Base-by-base conservation (phyloP, 2,329 filamentous ascomycete species). In the Coniella vitis region DNA sequence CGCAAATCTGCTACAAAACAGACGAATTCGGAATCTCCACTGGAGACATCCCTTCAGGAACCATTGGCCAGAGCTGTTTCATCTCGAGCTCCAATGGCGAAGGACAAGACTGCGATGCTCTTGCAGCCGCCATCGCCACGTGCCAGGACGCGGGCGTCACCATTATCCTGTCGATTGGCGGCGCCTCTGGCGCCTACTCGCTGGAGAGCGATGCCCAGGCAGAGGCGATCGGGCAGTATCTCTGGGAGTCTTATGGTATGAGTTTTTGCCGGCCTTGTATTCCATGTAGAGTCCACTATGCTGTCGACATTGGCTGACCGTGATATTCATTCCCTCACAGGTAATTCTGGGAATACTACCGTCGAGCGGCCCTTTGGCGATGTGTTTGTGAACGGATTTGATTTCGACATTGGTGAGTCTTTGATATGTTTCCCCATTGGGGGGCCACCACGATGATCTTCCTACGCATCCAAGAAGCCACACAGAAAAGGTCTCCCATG, bases 81-180 rank as follows among this genome's bases (percentile, higher is more conserved):
- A 67, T 69, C 48, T 64, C 58, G 49, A 31, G 29, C 12, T 59
- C 54, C 13, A 54, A 59, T 1, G 63, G 66, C 31, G 50, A 65
- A 57, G 61, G 61, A 42, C 60, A 62, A 38, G 58, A 63, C 39
- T 73, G 71, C 45, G 67, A 68, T 10, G 56, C 57, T 36, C 60
- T 74, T 9, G 60, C 64, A 3, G 48, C 62, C 4, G 65, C 69
- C n/a, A 73, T 75, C 47, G 59, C 60, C 4, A 64, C 60, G 8
- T 75, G 72, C 59, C 69, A 72, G 57, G 50, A 51, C 1, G 59
- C 60, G 22, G 69, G 71, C 34, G 64, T 72, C 50, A 73, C 71
- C 56, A 61, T 75, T 20, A 65, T 74, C 47, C 54, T 75, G 7
- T 69, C 71, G 7, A 58, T 75, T 0, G 72, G 72, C 16, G 72